Evolutionary conservation across 106 monocot genomes (phyloP).

Genomic region (Posidonia australis): DNA sequence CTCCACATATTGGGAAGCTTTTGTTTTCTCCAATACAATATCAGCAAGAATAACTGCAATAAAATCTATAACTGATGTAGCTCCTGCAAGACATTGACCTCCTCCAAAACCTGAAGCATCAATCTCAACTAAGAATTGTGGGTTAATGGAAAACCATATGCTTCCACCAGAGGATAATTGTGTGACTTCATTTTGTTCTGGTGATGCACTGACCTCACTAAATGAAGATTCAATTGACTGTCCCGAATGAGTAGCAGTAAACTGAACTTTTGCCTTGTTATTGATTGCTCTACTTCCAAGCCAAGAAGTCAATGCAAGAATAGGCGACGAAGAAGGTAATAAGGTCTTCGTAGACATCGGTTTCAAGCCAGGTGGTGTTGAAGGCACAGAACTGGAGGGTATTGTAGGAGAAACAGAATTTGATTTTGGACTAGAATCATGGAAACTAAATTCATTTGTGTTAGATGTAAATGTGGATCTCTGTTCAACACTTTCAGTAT

Average conservation of each 20-base stretch:
- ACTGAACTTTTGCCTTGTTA: constrained; percentile 36
- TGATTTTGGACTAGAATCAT: constrained; percentile 31
- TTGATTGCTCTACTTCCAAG: constrained; percentile 37
- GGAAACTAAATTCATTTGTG: constrained; percentile 20
- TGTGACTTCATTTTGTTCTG: constrained; percentile 30
- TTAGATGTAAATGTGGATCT: constrained; percentile 12
- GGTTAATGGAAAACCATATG: constrained; percentile 53
- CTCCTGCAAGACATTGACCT: constrained; percentile 86
- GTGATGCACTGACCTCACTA: constrained; percentile 48
- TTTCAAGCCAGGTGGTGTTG: constrained; percentile 25
- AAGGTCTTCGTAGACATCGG: too few relatives aligned
- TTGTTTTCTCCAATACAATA: constrained; percentile 67
- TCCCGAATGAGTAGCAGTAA: constrained; percentile 33
- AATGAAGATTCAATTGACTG: constrained; percentile 50
- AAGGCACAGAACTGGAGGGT: constrained; percentile 30
- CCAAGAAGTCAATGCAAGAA: constrained; percentile 69
- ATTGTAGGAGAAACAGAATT: too few relatives aligned
- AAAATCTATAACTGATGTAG: constrained; percentile 83
- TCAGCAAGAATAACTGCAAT: constrained; percentile 90
- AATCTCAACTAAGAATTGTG: constrained; percentile 61
- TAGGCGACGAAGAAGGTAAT: constrained; percentile 65
- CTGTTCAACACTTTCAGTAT: constrained; percentile 17
- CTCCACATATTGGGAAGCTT: constrained; percentile 69
- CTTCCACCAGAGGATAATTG: constrained; percentile 34
- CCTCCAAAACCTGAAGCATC: constrained; percentile 87